phyloP scores from a whole-genome alignment of 768 basidiomycete genomes.

The Boletus speciosus region DNA sequence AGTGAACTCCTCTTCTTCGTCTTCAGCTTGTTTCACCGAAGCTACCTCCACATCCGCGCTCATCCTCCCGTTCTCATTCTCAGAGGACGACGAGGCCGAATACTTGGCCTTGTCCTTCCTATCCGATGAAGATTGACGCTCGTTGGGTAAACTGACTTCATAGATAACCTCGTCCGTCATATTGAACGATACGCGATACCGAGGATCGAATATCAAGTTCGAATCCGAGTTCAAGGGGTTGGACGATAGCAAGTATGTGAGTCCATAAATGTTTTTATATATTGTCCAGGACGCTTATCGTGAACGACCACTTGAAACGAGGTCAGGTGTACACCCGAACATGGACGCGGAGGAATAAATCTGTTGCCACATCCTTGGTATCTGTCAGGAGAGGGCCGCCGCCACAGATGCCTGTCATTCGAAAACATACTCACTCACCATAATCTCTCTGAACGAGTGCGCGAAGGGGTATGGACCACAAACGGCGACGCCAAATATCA shows the following conservation, averaged over 20 bases:
- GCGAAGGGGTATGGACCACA: neutral
- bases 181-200: neutral
- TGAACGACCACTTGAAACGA: neutral
- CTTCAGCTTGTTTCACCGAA: neutral
- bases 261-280: neutral
- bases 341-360: neutral
- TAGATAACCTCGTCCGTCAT: neutral
- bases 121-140: neutral
- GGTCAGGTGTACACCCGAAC: constrained; percentile 2
- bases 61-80: neutral
- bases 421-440: constrained; percentile 2
- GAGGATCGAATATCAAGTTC: neutral
- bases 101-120: neutral
- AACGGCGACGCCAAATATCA: neutral
- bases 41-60: constrained; percentile 1
- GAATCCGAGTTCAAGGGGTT: neutral
- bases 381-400: neutral
- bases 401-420: neutral
- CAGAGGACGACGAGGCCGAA: neutral
- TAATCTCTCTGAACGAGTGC: neutral
- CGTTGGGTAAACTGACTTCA: neutral
- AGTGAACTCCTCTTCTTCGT: neutral
- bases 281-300: constrained; percentile 10
- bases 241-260: neutral
- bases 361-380: neutral